Percentiles rank a stretch among this genome's conserved stretches.
These are phyloP conservation scores for Penicillium sp. DNA, from an alignment of 2,329 filamentous ascomycete genomes.

Conservation along the genomic window DNA sequence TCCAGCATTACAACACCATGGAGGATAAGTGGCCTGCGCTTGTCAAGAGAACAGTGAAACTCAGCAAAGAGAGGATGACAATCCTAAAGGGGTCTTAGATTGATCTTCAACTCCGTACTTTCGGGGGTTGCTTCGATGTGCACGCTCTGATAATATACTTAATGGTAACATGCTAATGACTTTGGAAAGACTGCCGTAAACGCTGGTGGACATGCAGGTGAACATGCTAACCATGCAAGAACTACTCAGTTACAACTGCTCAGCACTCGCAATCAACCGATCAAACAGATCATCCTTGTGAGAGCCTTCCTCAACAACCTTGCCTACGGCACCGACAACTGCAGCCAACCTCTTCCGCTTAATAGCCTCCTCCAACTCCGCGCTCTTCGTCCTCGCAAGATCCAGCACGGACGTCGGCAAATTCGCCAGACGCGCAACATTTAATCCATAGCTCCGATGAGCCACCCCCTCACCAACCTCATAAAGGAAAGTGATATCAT, in stretches of 20 bases:
- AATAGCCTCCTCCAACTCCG: constrained; percentile 73
- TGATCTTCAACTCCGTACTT: too few species aligned
- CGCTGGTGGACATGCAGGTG: background rate
- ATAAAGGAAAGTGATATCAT: constrained; percentile 91
- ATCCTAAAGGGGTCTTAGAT: too few species aligned
- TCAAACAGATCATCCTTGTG: constrained; percentile 27
- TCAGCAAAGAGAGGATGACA: too few species aligned
- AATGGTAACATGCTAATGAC: constrained; percentile 1
- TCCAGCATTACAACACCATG: too few species aligned
- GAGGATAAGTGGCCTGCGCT: too few species aligned
- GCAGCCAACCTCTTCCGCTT: constrained; percentile 58
- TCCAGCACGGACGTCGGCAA: constrained; percentile 76
- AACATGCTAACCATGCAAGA: background rate
- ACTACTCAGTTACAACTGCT: constrained; percentile 27
- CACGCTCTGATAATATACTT: too few species aligned
- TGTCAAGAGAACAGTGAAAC: too few species aligned
- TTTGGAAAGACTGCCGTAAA: background rate
- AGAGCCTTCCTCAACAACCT: constrained; percentile 20
- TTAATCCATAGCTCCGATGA: constrained; percentile 89
- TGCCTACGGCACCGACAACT: constrained; percentile 30
- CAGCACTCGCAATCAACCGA: constrained; percentile 32
- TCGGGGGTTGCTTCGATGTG: too few species aligned
- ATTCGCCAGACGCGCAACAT: constrained; percentile 82
- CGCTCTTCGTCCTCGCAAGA: constrained; percentile 74
- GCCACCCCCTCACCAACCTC: constrained; percentile 88